Percentiles rank a stretch among this genome's conserved stretches.
Conservation (phyloP, 768 basidiomycete genomes). For the Paxillus involutus region DNA sequence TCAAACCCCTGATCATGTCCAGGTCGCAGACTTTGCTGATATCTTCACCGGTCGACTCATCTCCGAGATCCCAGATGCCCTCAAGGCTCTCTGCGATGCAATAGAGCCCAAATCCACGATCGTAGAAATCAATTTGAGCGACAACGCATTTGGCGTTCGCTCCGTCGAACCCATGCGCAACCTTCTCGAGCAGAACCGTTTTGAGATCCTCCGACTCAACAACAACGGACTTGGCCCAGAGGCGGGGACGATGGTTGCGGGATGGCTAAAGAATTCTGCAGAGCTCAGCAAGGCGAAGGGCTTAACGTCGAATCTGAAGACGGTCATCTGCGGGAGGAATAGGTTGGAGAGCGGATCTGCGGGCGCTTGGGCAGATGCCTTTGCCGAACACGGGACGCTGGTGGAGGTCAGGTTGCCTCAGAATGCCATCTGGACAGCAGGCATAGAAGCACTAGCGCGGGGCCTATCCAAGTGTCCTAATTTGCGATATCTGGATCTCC, state of each 20-base stretch:
- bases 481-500: constrained; percentile 81
- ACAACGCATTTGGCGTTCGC: constrained; percentile 96
- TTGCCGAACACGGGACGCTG: constrained; percentile 79
- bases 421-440: constrained; percentile 95
- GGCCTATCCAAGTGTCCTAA: constrained; percentile 69
- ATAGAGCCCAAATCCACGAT: constrained; percentile 80
- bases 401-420: constrained; percentile 92
- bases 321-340: constrained; percentile 91
- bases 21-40: constrained; percentile 96
- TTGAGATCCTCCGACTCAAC: constrained; percentile 82
- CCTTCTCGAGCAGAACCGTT: constrained; percentile 81
- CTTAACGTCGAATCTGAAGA: constrained; percentile 67
- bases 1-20: constrained; percentile 5
- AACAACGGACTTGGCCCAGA: constrained; percentile 96
- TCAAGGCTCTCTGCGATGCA: constrained; percentile 85
- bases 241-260: constrained; percentile 83
- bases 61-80: constrained; percentile 88
- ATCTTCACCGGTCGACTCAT: constrained; percentile 98
- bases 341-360: constrained; percentile 93
- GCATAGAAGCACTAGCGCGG: constrained; percentile 73
- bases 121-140: constrained; percentile 85
- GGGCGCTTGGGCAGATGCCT: constrained; percentile 80
- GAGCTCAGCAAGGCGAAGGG: constrained; percentile 63
- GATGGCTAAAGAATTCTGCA: constrained; percentile 79
- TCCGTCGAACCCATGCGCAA: constrained; percentile 93